Conservation (phyloP, 495 filamentous ascomycete genomes). For the Lasiosphaeria ovina region DNA sequence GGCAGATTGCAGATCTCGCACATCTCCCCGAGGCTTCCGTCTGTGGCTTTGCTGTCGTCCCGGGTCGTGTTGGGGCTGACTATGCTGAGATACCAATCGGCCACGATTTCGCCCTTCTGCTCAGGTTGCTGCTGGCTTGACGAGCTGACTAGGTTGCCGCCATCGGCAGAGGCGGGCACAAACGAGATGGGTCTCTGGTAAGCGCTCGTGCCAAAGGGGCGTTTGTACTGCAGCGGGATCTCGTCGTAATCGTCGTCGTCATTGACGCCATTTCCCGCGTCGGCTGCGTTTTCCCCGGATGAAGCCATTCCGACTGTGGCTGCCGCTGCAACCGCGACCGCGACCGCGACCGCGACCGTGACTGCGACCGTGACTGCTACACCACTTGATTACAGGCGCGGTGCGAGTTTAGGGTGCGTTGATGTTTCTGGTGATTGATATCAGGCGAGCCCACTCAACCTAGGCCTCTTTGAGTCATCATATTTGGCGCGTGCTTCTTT, state of each 20-base stretch:
- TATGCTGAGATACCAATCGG: conserved; percentile 68
- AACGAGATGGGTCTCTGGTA: conserved; percentile 77
- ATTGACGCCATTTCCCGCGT: background rate
- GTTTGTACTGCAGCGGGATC: conserved; percentile 68
- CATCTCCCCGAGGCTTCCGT: background rate
- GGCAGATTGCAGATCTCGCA: conserved; percentile 14
- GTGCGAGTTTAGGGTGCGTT: no score
- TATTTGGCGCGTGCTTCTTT: no score
- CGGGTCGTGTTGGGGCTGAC: conserved; percentile 52
- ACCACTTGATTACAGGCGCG: no score
- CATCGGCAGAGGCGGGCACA: conserved; percentile 61
- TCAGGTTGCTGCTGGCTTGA: conserved; percentile 24
- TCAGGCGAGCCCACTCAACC: no score
- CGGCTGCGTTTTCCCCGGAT: background rate
- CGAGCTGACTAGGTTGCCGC: conserved; percentile 40
- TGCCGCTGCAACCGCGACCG: no score
- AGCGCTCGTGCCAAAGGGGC: conserved; percentile 76
- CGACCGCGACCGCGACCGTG: no score
- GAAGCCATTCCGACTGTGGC: no score
- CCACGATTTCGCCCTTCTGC: conserved; percentile 41
- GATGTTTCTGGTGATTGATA: no score
- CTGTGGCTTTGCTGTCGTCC: conserved; percentile 5
- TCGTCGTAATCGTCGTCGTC: conserved; percentile 50
- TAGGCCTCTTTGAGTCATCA: no score
- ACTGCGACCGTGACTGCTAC: no score